Conservation (phyloP, 805 yeast species). For the Blastobotrys robertii region DNA sequence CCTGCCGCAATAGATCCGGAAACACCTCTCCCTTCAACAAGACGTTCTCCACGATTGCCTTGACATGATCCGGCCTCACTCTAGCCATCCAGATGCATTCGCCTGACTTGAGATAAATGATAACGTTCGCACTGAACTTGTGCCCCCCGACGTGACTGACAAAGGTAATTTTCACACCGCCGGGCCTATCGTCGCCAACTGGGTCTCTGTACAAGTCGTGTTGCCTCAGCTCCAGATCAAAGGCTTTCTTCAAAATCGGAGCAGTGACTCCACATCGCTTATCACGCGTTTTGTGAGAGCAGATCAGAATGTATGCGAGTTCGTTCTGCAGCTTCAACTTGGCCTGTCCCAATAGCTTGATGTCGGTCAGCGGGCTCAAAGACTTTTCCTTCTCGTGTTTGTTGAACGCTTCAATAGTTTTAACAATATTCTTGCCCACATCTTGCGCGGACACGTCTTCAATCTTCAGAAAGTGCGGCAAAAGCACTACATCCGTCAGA, state of each 20-base stretch:
- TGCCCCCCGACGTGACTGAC: slow-evolving; percentile 95
- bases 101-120: slow-evolving; percentile 63
- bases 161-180: slow-evolving; percentile 61
- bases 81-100: slow-evolving; percentile 84
- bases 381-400: slow-evolving; percentile 21
- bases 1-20: slow-evolving; percentile 55
- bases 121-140: slow-evolving; percentile 83
- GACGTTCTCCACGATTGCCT: slow-evolving; percentile 67
- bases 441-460: slow-evolving; percentile 37
- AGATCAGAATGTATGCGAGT: slow-evolving; percentile 43
- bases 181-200: slow-evolving; percentile 56
- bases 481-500: slow-evolving; percentile 50
- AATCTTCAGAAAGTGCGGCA: slow-evolving; percentile 72
- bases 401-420: slow-evolving; percentile 37
- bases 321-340: background rate
- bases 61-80: slow-evolving; percentile 66
- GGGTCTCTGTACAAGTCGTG: slow-evolving; percentile 64
- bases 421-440: slow-evolving; percentile 34
- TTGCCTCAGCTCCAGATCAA: slow-evolving; percentile 64
- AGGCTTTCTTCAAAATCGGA: slow-evolving; percentile 72
- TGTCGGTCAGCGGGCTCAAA: background rate
- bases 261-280: slow-evolving; percentile 92
- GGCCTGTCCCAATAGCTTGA: background rate
- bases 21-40: slow-evolving; percentile 59
- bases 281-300: slow-evolving; percentile 88